Evolutionary conservation across 2,329 filamentous ascomycete species (phyloP), one percentile per base, ranked within the genome.

Genomic region (Arthrobotrys entomopaga): DNA sequence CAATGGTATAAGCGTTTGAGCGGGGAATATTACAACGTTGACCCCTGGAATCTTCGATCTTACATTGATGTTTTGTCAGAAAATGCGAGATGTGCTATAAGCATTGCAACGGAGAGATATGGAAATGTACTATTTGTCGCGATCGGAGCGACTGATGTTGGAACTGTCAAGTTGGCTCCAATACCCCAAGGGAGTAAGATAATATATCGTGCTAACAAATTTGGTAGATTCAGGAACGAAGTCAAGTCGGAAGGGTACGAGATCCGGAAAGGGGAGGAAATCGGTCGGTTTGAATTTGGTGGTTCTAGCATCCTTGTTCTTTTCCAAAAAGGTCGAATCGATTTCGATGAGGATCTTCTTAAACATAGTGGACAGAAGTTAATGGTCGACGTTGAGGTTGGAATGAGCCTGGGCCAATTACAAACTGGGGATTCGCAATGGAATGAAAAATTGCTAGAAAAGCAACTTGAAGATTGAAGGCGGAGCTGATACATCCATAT

Each of bases 21-120:
- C 0, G 83, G 83, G 0, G 81, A 82, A 52, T 83, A 84, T 71
- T 84, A 83, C 61, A 80, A 82, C 82, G 84, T 24, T 82, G 84
- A 75, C 81, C 83, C n/a, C 66, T 76, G 19, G 78, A n/a, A 77
- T 11, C 54, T 82, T 16, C 75, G 77, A 48, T 82, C 80, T 56
- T 63, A 77, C 40, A 79, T 83, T 16, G 80, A 83, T 60, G 82
- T 83, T 20, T 66, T 83, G 67, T 82, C 81, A 5, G 76, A 77
- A 5, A 83, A 83, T 73, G 80, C 81, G n/a, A 74, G 82, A 43
- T 79, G 79, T 49, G 82, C 79, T 53, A 73, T 83, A 1, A 77
- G 80, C n/a, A 81, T 83, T 59, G 79, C 81, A 29, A 81, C 78
- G 2, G 77, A 80, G 67, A 80, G 81, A 59, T 83, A 83, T 79